phyloP scores from a whole-genome alignment of 2,329 filamentous ascomycete genomes.

The Calcarisporium arbuscula region DNA sequence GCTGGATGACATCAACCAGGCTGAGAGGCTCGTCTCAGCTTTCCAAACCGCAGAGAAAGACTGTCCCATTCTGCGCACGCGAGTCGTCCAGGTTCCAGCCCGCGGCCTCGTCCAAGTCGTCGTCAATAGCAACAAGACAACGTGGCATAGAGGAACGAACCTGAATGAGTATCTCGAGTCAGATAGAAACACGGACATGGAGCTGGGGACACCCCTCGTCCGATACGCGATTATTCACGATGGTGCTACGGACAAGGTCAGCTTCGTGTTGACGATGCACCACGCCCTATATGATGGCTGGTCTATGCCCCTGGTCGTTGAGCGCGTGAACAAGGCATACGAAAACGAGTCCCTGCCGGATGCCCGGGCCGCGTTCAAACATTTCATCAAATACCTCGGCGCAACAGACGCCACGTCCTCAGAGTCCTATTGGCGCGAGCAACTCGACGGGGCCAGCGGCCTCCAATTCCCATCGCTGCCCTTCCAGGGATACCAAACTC shows the following conservation, averaged over 20 bases:
- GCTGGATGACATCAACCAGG: conserved; percentile 28
- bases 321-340: conserved; percentile 40
- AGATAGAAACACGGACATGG: conserved; percentile 34
- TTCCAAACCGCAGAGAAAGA: conserved; percentile 32
- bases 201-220: conserved; percentile 39
- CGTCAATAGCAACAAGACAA: conserved; percentile 31
- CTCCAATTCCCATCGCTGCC: conserved; percentile 44
- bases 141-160: conserved; percentile 25
- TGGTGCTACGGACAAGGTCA: conserved; percentile 21
- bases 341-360: conserved; percentile 22
- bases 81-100: conserved; percentile 39
- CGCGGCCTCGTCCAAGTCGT: conserved; percentile 42
- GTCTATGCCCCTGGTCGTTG: conserved; percentile 44
- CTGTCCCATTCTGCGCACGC: conserved; percentile 39
- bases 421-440: conserved; percentile 40
- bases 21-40: conserved; percentile 32
- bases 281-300: conserved; percentile 53
- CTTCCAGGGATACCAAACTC: conserved; percentile 39
- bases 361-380: conserved; percentile 38
- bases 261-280: conserved; percentile 49
- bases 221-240: conserved; percentile 37
- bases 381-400: conserved; percentile 42
- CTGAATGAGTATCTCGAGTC: conserved; percentile 33
- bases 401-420: conserved; percentile 31
- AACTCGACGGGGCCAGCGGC: conserved; percentile 36